Percentiles rank a stretch among this genome's conserved stretches.
Evolutionary conservation across 2,329 filamentous ascomycete genomes (phyloP).

Genomic region (Apiospora arundinis): DNA sequence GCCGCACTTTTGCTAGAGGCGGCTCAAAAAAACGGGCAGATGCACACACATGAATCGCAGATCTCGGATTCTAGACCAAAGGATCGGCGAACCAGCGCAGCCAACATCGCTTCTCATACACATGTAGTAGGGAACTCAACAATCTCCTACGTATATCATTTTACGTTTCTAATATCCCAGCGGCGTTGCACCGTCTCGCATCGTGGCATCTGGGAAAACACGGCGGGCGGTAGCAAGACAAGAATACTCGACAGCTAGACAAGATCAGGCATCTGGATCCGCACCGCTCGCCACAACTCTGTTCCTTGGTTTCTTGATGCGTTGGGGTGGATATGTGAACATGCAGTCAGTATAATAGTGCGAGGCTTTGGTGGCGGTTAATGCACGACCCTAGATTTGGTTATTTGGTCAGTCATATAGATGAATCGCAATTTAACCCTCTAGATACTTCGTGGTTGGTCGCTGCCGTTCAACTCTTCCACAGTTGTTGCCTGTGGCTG

Average conservation of each 20-base stretch:
- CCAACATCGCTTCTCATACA: background rate
- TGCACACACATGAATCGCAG: background rate
- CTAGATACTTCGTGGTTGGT: background rate
- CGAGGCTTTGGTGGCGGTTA: slow-evolving; percentile 2
- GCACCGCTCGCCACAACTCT: slow-evolving; percentile 8
- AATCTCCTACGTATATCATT: background rate
- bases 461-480: background rate
- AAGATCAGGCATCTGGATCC: background rate
- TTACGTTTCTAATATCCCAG: background rate
- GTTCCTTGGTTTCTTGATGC: background rate
- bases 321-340: background rate
- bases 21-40: background rate
- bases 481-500: background rate
- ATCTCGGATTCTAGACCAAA: background rate
- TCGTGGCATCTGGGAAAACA: background rate
- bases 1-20: background rate
- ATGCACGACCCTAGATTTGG: background rate
- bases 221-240: background rate
- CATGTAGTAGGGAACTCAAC: too few relatives aligned
- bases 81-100: background rate
- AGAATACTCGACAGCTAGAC: background rate
- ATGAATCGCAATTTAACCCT: background rate
- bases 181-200: background rate
- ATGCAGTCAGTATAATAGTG: background rate
- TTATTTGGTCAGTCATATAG: background rate